Base-by-base conservation (phyloP, 805 yeast species). In the Yamadazyma scolyti region DNA sequence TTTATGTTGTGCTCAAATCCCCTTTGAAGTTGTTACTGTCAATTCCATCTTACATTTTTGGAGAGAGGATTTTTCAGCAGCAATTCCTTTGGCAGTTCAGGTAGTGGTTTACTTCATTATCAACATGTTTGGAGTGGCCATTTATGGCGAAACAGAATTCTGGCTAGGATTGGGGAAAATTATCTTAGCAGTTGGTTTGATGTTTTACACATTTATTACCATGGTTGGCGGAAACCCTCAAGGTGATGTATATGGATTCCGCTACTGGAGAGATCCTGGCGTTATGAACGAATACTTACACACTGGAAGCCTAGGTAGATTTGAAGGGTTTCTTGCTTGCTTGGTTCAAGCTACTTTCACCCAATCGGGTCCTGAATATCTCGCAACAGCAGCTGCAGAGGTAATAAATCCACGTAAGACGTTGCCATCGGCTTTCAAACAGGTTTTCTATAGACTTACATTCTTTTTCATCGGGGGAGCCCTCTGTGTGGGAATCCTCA, bases 161-260 rank as follows among this genome's bases (percentile, higher is more conserved):
- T 79, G 82, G 80, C 59, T 85, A 25, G 54, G 60, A 13, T 48
- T 84, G 17, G 81, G 84, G 28, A 86, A 86, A 49, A 74, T 86
- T 34, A 40, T 84, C 4, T 63, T 86, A 28, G 87, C 89, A 9
- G 52, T 79, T n/a, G 95, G 93, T 2, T 63, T 86, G 27, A 71
- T 86, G 37, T 47, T 81, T 16, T 86, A 82, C 55, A 83, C 93
- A 2, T 80, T 86, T 44, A 52, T 84, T 32, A 78, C 88, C 5
- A 86, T 85, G 94, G 75, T 82, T 21, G 95, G 95, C 18, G 96
- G 95, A 16, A 86, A 85, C 52, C 95, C 95, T 1, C 54, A 65
- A 23, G 76, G 73, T 26, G 73, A 71, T 40, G 72, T 62, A 4
- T 73, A 64, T 46, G 79, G 79, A 1, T 73, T 73, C 52, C 48